phyloP scores from a whole-genome alignment of 768 basidiomycete genomes.

The Xanthoconium purpureum region DNA sequence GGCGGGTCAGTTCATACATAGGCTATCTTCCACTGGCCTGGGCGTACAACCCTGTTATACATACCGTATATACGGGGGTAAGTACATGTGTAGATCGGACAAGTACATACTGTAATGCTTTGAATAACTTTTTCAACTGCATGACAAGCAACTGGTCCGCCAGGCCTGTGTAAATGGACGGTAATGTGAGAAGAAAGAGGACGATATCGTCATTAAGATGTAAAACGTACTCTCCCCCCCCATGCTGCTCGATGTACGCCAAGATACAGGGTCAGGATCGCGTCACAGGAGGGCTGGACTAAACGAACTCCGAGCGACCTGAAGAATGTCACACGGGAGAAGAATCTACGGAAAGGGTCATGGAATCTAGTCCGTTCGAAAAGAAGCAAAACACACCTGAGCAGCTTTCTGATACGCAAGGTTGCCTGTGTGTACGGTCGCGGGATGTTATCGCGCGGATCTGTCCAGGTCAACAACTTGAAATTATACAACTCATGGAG shows the following conservation, averaged over 20 bases:
- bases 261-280: slow-evolving; percentile 28
- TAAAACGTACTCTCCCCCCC: slow-evolving; percentile 32
- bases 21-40: slow-evolving; percentile 9
- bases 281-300: slow-evolving; percentile 28
- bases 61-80: background rate
- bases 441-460: slow-evolving; percentile 24
- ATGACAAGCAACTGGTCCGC: slow-evolving; percentile 32
- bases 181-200: slow-evolving; percentile 8
- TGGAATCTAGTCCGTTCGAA: slow-evolving; percentile 21
- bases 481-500: slow-evolving; percentile 24
- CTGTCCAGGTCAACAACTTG: slow-evolving; percentile 26
- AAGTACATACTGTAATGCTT: slow-evolving; percentile 30
- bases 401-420: slow-evolving; percentile 34
- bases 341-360: slow-evolving; percentile 27
- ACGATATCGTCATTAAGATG: slow-evolving; percentile 6
- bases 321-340: slow-evolving; percentile 34
- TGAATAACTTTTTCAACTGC: slow-evolving; percentile 28
- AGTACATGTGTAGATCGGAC: slow-evolving; percentile 6
- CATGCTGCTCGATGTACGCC: slow-evolving; percentile 28
- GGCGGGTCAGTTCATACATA: slow-evolving; percentile 21
- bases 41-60: slow-evolving; percentile 24
- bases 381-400: slow-evolving; percentile 31
- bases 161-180: slow-evolving; percentile 25
- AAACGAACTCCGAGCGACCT: slow-evolving; percentile 26
- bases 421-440: slow-evolving; percentile 33